Conservation (phyloP, 768 basidiomycete species). For the Saitozyma sp. region DNA sequence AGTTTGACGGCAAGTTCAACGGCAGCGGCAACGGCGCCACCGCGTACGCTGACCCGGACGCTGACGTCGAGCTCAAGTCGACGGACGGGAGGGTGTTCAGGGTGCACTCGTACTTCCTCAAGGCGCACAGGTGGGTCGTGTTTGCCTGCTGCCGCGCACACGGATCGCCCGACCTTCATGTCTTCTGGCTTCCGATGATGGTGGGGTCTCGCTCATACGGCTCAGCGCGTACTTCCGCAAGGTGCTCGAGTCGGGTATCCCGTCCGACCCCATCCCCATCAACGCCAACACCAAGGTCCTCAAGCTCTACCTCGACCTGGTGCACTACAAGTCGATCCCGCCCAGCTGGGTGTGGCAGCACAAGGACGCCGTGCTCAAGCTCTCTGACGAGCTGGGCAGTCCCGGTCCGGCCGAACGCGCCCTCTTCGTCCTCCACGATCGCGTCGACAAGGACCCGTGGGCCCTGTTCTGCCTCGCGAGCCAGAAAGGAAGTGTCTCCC, state of each 20-base stretch:
- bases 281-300: constrained; percentile 10
- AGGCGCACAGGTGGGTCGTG: constrained; percentile 18
- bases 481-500: constrained; percentile 11
- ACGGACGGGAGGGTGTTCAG: constrained; percentile 16
- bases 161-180: too few relatives aligned
- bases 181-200: too few relatives aligned
- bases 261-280: constrained; percentile 9
- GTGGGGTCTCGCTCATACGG: too few relatives aligned
- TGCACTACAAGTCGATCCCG: constrained; percentile 9
- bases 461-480: constrained; percentile 17
- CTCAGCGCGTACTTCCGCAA: too few relatives aligned
- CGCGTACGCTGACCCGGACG: constrained; percentile 15
- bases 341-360: constrained; percentile 9
- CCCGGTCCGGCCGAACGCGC: constrained; percentile 11
- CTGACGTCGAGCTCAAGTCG: constrained; percentile 18
- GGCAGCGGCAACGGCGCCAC: constrained; percentile 4
- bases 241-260: too few relatives aligned
- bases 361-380: constrained; percentile 11
- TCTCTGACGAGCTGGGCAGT: constrained; percentile 7
- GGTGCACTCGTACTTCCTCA: constrained; percentile 19
- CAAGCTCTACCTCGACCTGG: constrained; percentile 17
- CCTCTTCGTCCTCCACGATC: constrained; percentile 5
- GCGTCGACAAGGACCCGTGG: constrained; percentile 15
- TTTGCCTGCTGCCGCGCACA: too few relatives aligned
- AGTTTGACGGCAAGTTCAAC: background rate